Percentiles rank a stretch among this genome's conserved stretches.
Conservation (phyloP, 2,329 filamentous ascomycete species). For the Monosporascus sp. region DNA sequence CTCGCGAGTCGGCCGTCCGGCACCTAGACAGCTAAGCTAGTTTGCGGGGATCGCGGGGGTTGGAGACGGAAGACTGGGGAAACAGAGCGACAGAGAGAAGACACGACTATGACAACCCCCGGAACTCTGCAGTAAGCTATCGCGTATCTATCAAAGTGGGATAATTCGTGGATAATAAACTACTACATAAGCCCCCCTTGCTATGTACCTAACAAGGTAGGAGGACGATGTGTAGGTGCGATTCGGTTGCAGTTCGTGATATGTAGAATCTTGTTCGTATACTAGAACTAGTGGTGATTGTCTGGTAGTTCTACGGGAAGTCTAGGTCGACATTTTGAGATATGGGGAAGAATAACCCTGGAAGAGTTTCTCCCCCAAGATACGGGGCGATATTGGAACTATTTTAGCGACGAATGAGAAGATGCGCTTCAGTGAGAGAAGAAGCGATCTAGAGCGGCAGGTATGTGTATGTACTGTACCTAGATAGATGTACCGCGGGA, state of each 20-base stretch:
- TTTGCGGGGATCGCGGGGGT: conserved; percentile 2
- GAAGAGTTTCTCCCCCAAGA: too few relatives aligned
- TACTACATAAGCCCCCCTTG: neutral
- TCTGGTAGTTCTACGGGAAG: too few relatives aligned
- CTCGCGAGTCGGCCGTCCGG: too few relatives aligned
- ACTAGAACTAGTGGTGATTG: too few relatives aligned
- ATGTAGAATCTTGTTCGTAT: too few relatives aligned
- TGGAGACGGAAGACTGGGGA: neutral
- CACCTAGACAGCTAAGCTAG: conserved; percentile 1
- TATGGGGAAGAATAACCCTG: too few relatives aligned
- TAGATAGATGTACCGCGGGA: neutral
- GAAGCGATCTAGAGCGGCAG: neutral
- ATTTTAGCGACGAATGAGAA: neutral
- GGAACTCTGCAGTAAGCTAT: too few relatives aligned
- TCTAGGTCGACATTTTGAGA: too few relatives aligned
- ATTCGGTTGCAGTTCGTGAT: too few relatives aligned
- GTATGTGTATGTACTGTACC: neutral
- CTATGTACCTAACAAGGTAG: neutral
- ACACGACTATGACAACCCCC: too few relatives aligned
- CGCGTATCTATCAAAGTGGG: neutral
- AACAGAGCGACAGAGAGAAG: too few relatives aligned
- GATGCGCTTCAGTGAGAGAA: neutral
- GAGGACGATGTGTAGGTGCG: neutral
- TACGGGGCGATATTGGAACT: too few relatives aligned
- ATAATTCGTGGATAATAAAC: neutral